Conservation (phyloP, 768 basidiomycete species). For the Tulasnella sp. region DNA sequence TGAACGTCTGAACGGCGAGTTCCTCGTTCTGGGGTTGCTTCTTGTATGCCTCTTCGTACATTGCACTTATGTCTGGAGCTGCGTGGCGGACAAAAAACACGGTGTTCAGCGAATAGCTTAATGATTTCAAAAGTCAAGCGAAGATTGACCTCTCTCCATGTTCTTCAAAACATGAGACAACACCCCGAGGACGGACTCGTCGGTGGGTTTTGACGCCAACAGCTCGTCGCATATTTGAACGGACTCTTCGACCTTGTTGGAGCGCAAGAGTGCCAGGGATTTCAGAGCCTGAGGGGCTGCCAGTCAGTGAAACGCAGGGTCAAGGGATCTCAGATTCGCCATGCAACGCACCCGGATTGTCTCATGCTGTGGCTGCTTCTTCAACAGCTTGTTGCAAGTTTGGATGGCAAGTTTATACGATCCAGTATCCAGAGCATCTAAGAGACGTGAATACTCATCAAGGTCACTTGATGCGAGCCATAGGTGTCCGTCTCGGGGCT, state of each 20-base stretch:
- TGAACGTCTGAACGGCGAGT: conserved; percentile 72
- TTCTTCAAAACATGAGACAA: conserved; percentile 78
- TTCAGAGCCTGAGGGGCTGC: conserved; percentile 52
- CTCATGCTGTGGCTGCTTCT: conserved; percentile 67
- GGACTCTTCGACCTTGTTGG: conserved; percentile 78
- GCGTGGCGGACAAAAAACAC: conserved; percentile 18
- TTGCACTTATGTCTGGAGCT: conserved; percentile 70
- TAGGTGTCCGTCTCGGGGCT: background rate
- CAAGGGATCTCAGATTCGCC: background rate
- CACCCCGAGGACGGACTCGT: conserved; percentile 61
- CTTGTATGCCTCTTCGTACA: conserved; percentile 82
- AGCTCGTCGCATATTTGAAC: conserved; percentile 70
- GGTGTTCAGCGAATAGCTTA: background rate
- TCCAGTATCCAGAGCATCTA: conserved; percentile 77
- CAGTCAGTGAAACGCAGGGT: too few relatives aligned
- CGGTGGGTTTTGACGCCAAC: conserved; percentile 55
- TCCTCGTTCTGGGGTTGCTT: conserved; percentile 73
- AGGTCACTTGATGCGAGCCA: too few relatives aligned
- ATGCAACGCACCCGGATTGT: conserved; percentile 47
- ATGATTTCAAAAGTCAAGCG: background rate
- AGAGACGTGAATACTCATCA: background rate
- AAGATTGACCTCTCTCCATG: conserved; percentile 50
- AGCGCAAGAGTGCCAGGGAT: conserved; percentile 71
- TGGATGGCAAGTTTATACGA: conserved; percentile 81
- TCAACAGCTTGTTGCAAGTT: conserved; percentile 75